Evolutionary conservation across 208 protist species (phyloP).

Genomic region (Crithidia brevicula): DNA sequence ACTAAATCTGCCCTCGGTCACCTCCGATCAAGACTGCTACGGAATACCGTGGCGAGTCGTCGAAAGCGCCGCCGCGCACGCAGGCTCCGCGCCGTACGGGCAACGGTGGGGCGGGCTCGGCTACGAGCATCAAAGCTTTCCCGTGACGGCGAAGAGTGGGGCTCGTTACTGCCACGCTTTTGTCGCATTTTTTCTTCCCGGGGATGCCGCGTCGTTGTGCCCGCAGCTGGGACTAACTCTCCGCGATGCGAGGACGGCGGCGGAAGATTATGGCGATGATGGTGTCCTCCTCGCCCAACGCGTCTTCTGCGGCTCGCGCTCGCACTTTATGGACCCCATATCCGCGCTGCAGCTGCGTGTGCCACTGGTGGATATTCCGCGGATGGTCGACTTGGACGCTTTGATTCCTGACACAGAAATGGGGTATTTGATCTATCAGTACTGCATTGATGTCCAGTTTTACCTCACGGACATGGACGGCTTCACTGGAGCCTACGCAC

Average conservation of each 20-base stretch:
- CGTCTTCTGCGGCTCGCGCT: slow-evolving; percentile 50
- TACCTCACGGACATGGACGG: slow-evolving; percentile 5
- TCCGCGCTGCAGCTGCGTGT: slow-evolving; percentile 40
- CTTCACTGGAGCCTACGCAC: slow-evolving; percentile 15
- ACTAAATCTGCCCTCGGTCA: slow-evolving; percentile 2
- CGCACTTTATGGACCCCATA: slow-evolving; percentile 51
- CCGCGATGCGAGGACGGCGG: background rate
- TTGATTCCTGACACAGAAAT: slow-evolving; percentile 17
- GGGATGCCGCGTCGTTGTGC: background rate
- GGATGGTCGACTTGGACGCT: slow-evolving; percentile 32
- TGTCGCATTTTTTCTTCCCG: slow-evolving; percentile 16
- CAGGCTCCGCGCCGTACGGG: background rate
- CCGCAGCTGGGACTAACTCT: background rate
- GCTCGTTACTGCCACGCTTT: slow-evolving; percentile 25
- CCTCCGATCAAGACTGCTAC: slow-evolving; percentile 13
- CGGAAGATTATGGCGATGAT: background rate
- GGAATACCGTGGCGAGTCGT: slow-evolving; percentile 18
- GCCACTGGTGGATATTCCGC: slow-evolving; percentile 33
- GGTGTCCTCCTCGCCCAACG: slow-evolving; percentile 1
- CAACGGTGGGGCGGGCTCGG: slow-evolving; percentile 30
- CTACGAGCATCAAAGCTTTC: slow-evolving; percentile 20
- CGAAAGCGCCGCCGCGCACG: slow-evolving; percentile 2
- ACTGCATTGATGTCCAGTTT: slow-evolving; percentile 46
- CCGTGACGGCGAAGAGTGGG: background rate
- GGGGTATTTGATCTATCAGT: slow-evolving; percentile 41